Conservation (phyloP, 495 filamentous ascomycete species). For the Penicillium tannophilum region DNA sequence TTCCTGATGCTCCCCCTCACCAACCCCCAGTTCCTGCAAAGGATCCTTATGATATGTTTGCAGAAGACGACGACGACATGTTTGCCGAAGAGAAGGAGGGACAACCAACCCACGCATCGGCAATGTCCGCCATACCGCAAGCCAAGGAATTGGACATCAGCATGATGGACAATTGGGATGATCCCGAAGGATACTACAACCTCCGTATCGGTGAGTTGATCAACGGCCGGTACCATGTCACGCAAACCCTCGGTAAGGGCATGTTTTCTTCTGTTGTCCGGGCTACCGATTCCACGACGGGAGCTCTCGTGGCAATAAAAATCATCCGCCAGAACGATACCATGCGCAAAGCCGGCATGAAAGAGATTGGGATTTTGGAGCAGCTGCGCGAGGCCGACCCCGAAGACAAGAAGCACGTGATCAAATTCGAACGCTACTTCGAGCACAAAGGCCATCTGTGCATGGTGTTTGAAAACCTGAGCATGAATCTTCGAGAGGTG, state of each 20-base stretch:
- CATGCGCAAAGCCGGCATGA: constrained; percentile 89
- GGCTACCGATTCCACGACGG: constrained; percentile 76
- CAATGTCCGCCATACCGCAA: constrained; percentile 54
- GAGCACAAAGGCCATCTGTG: constrained; percentile 95
- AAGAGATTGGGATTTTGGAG: constrained; percentile 88
- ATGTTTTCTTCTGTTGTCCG: constrained; percentile 97
- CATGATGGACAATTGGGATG: constrained; percentile 92
- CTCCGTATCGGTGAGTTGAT: constrained; percentile 86
- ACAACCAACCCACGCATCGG: constrained; percentile 43
- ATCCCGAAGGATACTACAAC: constrained; percentile 93
- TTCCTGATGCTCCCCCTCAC: constrained; percentile 46
- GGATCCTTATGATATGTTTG: constrained; percentile 93
- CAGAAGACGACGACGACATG: constrained; percentile 87
- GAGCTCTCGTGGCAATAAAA: constrained; percentile 81
- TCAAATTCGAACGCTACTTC: constrained; percentile 82
- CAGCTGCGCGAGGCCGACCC: constrained; percentile 81
- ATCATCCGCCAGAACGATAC: constrained; percentile 94
- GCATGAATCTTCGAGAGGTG: constrained; percentile 91
- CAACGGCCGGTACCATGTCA: constrained; percentile 83
- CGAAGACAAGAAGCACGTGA: constrained; percentile 88
- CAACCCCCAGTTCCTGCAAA: constrained; percentile 40
- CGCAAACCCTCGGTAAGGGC: constrained; percentile 85
- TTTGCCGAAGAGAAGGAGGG: constrained; percentile 68
- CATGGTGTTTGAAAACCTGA: constrained; percentile 94
- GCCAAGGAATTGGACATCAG: constrained; percentile 71